Evolutionary conservation across 2,329 filamentous ascomycete genomes (phyloP).

Genomic region (Colletotrichum simmondsii): DNA sequence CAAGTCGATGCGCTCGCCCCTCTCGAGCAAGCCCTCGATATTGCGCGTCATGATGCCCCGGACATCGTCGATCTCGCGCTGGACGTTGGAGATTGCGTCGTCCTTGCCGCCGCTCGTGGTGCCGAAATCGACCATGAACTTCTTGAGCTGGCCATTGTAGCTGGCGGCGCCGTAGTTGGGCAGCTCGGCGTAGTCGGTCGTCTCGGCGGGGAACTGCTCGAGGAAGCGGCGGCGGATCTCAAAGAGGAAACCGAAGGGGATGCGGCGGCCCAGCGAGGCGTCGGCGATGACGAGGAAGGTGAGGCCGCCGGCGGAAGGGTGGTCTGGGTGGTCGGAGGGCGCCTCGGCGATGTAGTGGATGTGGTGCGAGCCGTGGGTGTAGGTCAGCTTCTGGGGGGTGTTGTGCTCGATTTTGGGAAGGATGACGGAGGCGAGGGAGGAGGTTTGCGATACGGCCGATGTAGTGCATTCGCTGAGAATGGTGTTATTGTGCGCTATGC

Average conservation of each 20-base stretch:
- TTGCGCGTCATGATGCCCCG: constrained; percentile 95
- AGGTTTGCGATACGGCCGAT: constrained; percentile 83
- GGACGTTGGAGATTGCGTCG: constrained; percentile 86
- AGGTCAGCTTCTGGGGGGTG: constrained; percentile 87
- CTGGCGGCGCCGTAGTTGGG: constrained; percentile 90
- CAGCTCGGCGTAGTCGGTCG: constrained; percentile 79
- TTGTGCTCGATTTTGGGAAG: constrained; percentile 93
- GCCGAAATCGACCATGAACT: constrained; percentile 85
- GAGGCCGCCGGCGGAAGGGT: constrained; percentile 78
- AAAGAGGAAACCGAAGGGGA: constrained; percentile 92
- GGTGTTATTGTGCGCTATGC: constrained; percentile 92
- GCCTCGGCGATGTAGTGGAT: constrained; percentile 96
- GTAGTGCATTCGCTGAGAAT: constrained; percentile 94
- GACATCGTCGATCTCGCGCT: constrained; percentile 92
- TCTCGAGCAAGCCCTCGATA: constrained; percentile 88
- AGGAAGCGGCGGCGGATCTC: constrained; percentile 93
- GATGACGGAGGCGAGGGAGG: constrained; percentile 90
- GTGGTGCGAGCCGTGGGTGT: constrained; percentile 90
- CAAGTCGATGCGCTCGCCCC: constrained; percentile 92
- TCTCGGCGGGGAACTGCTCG: constrained; percentile 70
- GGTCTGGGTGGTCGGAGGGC: constrained; percentile 70
- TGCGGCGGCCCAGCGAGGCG: constrained; percentile 82
- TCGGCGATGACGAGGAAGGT: constrained; percentile 93
- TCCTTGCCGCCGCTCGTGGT: constrained; percentile 79
- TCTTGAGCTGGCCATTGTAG: constrained; percentile 84